Evolutionary conservation across 352 stramenopile species (phyloP).

Genomic region (Globisporangium megalacanthum): DNA sequence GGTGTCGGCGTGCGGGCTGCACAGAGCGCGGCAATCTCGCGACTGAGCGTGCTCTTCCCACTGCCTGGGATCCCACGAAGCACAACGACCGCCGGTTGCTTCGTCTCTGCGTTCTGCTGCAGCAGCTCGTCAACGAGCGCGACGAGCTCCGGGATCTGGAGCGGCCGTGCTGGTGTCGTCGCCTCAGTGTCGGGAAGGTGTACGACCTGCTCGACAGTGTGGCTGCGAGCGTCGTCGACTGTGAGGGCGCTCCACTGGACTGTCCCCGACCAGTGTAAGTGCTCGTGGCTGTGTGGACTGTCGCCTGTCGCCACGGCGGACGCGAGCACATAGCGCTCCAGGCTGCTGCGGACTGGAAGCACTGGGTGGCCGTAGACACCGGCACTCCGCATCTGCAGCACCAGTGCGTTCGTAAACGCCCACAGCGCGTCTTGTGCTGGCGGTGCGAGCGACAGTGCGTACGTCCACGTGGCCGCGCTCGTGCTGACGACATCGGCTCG

Average conservation of each 20-base stretch:
- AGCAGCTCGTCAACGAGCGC: conserved; percentile 37
- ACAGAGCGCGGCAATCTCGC: conserved; percentile 37
- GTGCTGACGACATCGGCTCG: conserved; percentile 15
- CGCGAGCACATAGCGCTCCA: conserved; percentile 11
- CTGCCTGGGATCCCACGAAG: conserved; percentile 67
- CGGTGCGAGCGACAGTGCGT: conserved; percentile 27
- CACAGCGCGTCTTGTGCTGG: conserved; percentile 35
- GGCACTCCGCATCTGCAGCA: conserved; percentile 39
- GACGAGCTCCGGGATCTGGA: conserved; percentile 29
- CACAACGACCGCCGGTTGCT: conserved; percentile 42
- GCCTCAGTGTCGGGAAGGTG: neutral
- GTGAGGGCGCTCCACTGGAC: conserved; percentile 8
- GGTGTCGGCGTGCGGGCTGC: conserved; percentile 5
- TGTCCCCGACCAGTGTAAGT: conserved; percentile 11
- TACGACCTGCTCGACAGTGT: neutral
- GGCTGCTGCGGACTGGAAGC: conserved; percentile 11
- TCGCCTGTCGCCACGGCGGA: conserved; percentile 5
- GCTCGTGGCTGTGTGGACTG: neutral
- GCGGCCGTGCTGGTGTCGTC: neutral
- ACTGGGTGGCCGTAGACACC: conserved; percentile 26
- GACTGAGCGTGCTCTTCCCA: conserved; percentile 57
- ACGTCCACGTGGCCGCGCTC: conserved; percentile 21
- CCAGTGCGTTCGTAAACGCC: conserved; percentile 32
- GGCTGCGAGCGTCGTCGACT: conserved; percentile 3
- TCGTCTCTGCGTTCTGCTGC: conserved; percentile 9